phyloP scores from a whole-genome alignment of 805 yeast genomes.

The Starmera amethionina region DNA sequence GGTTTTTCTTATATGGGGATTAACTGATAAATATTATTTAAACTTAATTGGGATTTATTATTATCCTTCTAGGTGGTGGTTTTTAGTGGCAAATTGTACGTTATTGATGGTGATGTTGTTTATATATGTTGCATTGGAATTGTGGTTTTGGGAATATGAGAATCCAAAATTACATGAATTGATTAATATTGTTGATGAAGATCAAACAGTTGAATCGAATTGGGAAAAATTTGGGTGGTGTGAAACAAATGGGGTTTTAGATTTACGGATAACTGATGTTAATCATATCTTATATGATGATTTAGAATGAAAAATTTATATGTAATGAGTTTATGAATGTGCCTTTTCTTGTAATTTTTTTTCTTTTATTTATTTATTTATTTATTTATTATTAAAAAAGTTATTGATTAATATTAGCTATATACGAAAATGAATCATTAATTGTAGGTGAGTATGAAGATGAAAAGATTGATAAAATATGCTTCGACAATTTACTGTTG shows the following conservation, averaged over 20 bases:
- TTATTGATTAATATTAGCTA: too few species aligned
- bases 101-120: constrained; percentile 64
- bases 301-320: neutral
- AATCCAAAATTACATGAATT: constrained; percentile 51
- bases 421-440: too few species aligned
- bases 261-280: constrained; percentile 64
- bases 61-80: constrained; percentile 91
- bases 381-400: too few species aligned
- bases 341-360: too few species aligned
- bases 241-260: constrained; percentile 81
- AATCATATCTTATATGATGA: constrained; percentile 48
- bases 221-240: constrained; percentile 32
- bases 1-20: constrained; percentile 64
- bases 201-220: constrained; percentile 22
- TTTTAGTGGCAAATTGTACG: constrained; percentile 65
- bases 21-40: constrained; percentile 52
- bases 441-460: too few species aligned
- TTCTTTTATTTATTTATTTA: too few species aligned
- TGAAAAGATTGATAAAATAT: too few species aligned
- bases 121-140: constrained; percentile 57
- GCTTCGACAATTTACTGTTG: neutral
- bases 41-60: constrained; percentile 48
- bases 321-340: too few species aligned
- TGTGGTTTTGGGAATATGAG: constrained; percentile 69
- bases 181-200: constrained; percentile 62